Base-by-base conservation (phyloP, 2,329 filamentous ascomycete genomes). In the Cladosporium phlei region DNA sequence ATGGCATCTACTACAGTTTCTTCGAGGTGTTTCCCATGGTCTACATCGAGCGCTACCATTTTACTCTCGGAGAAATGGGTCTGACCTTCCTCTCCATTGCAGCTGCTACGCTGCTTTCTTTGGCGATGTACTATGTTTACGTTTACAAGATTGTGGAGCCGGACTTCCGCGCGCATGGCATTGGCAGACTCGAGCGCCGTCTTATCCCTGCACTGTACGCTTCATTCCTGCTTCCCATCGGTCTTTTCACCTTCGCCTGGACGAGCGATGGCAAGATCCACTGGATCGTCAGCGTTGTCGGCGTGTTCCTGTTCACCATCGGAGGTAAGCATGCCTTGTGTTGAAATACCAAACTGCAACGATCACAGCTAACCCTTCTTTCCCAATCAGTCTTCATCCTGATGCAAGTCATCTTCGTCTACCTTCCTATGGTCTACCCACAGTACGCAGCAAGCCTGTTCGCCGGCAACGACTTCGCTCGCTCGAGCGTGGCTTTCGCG, bases 11-110 rank as follows among this genome's bases (percentile, higher is more conserved):
- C 67, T 76, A 76, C 52, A 68, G 68, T 12, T 84, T 76, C 66
- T 85, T 85, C 59, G 80, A 84, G 56, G 76, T 76, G n/a, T 84
- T 85, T 62, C 80, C 80, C 3, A 66, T 82, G 11, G 79, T 84
- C 46, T 85, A 81, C 60, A 71, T 73, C 2, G 70, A 70, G 29
- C 67, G 74, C 56, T 85, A 85, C 64, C 62, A 67, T 58, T 82
- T 85, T 73, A 75, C 70, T 49, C 63, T 77, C 2, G 79, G 79
- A 24, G 60, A 79, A 52, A 66, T 77, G 51, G 79, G 80, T 22
- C 71, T 83, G 8, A 73, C 80, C 34, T 84, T 84, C 67, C 66
- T 80, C 38, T 77, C 74, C 53, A 72, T 83, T 56, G 66, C 80
- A 20, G 71, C 82, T n/a, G 69, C 76, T 8, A 79, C 76, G 57